A percentile compares a stretch with the other conserved stretches of the same genome.
Conservation (phyloP, 2,329 filamentous ascomycete species). For the Ophiostoma angusticollis region DNA sequence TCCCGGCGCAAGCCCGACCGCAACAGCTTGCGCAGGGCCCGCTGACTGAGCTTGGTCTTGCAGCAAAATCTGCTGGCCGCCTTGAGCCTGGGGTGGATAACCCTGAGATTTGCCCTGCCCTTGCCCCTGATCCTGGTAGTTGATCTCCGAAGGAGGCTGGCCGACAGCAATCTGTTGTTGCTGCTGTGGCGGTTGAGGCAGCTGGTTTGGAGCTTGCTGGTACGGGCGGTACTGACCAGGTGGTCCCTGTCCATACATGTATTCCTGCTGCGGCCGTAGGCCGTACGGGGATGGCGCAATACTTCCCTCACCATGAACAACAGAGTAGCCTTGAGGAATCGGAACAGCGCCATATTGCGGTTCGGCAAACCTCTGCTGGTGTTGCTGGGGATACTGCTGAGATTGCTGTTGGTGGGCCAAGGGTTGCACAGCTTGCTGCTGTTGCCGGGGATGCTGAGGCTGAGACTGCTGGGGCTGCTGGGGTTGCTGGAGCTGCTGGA, state of each 20-base stretch:
- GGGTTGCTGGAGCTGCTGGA: too few relatives aligned
- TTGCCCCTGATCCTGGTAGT: not conserved
- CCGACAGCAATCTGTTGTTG: conserved; percentile 2
- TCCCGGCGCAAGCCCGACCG: too few relatives aligned
- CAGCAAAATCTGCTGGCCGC: too few relatives aligned
- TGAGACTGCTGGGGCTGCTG: too few relatives aligned
- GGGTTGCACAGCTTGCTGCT: not conserved
- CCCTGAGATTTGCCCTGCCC: too few relatives aligned
- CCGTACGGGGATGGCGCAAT: conserved; percentile 19
- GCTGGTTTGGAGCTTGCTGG: too few relatives aligned
- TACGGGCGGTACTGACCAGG: not conserved
- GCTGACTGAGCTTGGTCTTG: too few relatives aligned
- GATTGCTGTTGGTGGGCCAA: not conserved
- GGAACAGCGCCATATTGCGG: conserved; percentile 26
- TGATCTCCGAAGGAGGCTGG: not conserved
- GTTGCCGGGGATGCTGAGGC: too few relatives aligned
- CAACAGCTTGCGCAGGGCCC: too few relatives aligned
- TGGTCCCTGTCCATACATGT: not conserved
- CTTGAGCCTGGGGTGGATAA: too few relatives aligned
- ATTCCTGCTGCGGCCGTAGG: conserved; percentile 3
- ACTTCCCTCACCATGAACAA: conserved; percentile 25
- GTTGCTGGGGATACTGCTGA: not conserved
- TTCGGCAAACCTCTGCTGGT: conserved; percentile 12
- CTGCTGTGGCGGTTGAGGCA: not conserved
- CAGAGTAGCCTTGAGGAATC: conserved; percentile 24